Evolutionary conservation across 164 flowering plant species (phyloP), one percentile per base, ranked within the genome.

Genomic region (Stephania yunnanensis): DNA sequence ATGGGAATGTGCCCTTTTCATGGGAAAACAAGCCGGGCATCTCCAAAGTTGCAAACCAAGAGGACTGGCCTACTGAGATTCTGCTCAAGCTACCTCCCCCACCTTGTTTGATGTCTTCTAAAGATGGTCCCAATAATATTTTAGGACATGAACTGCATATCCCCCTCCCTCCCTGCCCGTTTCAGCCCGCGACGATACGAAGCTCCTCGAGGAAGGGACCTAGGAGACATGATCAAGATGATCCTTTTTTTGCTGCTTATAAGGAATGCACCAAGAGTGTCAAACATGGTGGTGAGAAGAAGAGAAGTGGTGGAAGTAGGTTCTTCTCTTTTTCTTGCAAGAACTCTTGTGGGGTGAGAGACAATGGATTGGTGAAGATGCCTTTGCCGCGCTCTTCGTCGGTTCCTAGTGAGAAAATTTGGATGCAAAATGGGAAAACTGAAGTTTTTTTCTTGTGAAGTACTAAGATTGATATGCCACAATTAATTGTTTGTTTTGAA

Each of bases 1-100:
- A 76, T 42, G 80, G 79, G 13, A 78, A 20, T 5, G 82, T 86
- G 6, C 87, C 87, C 76, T 86, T 86, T 69, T 78, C 86, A 8
- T 86, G 89, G 89, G 89, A 86, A 79, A 76, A 85, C 61, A 66
- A 74, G 45, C 89, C 87, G 0, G 86, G 89, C 12, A 15, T 86
- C 6, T 70, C 83, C 45, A 85, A 81, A 78, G 68, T 68, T 50
- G 70, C 20, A 12, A 74, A 67, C 36, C 68, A 72, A 7, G 71
- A 73, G 6, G 31, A 75, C 61, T 1, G 31, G 13, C 75, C 72
- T 19, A 61, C 3, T n/a, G 72, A 72, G 11, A 1, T 36, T 2
- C 42, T 36, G 0, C 42, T 36, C 42, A 78, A 70, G 78, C 74
- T 77, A 44, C 75, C 84, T 13, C 80, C 82, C 0, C 82, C 82